Percentiles rank a stretch among this genome's conserved stretches.
These are phyloP conservation scores for Cucumis hystrix DNA, from an alignment of 306 rosid species.

Conservation along the genomic window DNA sequence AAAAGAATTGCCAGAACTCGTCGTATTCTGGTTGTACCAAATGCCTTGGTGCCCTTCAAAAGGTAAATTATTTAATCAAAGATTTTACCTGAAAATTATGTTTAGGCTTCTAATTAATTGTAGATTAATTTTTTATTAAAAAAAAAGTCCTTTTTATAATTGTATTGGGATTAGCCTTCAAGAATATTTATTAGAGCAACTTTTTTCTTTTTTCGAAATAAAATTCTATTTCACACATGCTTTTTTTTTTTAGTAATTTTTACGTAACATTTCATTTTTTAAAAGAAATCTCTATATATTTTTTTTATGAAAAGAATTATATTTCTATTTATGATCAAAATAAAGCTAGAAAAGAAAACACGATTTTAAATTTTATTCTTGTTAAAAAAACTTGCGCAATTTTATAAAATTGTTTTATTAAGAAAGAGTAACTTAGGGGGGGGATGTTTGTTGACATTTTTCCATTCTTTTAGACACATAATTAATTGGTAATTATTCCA, in stretches of 20 bases:
- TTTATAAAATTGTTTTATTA: no score
- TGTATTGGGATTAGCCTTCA: background rate
- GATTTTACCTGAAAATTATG: background rate
- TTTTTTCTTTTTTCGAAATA: no score
- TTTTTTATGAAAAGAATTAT: background rate
- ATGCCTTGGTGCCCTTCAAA: constrained; percentile 70
- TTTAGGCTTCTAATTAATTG: background rate
- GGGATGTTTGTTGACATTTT: no score
- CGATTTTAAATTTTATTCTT: no score
- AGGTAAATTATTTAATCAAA: constrained; percentile 23
- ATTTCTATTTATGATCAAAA: background rate
- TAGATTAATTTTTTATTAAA: background rate
- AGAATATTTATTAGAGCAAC: no score
- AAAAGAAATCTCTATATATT: no score
- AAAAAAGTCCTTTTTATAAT: no score
- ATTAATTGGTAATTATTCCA: no score
- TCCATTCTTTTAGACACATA: no score
- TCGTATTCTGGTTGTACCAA: constrained; percentile 82
- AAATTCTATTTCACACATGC: no score
- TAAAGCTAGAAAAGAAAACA: background rate
- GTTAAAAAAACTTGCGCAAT: no score
- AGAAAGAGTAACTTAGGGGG: no score
- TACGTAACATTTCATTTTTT: background rate
- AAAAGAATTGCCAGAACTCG: constrained; percentile 66
- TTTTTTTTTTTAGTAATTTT: background rate